Base-by-base conservation (phyloP, 192 early-diverging fungal genomes). In the Umbelopsis sp. region DNA sequence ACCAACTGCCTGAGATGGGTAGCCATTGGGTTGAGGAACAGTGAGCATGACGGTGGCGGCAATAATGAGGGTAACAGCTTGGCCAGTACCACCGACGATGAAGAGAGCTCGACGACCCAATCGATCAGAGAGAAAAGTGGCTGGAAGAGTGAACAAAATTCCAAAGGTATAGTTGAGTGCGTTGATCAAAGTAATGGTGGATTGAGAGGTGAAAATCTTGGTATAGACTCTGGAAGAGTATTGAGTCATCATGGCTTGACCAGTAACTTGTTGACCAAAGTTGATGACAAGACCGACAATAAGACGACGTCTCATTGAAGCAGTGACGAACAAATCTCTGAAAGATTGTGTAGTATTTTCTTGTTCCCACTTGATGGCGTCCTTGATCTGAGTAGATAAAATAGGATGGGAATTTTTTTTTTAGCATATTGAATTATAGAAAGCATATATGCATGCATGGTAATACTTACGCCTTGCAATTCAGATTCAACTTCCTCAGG, bases 241-340 rank as follows among this genome's bases (percentile, higher is more conserved):
- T 49, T 50, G 66, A 65, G 65, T 73, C 65, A 73, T 66, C 72
- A 68, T 68, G 16, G 65, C 59, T 67, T 73, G 72, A 67, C 72
- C 72, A 45, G 72, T 73, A 34, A 73, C 32, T 67, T 73, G 72
- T 34, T 73, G 72, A 25, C 72, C 72, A 73, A 73, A 73, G 65
- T 73, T 73, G 24, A 73, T 73, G n/a, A 66, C 34, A 16, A 73
- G 66, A 56, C 72, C 72, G 25, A 66, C 36, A 45, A 53, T 24
- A 17, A 73, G 22, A 54, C 72, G 72, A 31, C 52, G 45, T 1
- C 72, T 65, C 36, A 73, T 41, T n/a, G 72, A 73, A 4, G 51
- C 41, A 21, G 66, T 65, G 4, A 36, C 17, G 45, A 65, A 73
- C 8, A 73, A 22, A 17, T 73, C 72, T 4, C 41, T 51, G 38